These are phyloP conservation scores for Kuraishia piskuri DNA, from an alignment of 805 yeast species.

Conservation along the genomic window DNA sequence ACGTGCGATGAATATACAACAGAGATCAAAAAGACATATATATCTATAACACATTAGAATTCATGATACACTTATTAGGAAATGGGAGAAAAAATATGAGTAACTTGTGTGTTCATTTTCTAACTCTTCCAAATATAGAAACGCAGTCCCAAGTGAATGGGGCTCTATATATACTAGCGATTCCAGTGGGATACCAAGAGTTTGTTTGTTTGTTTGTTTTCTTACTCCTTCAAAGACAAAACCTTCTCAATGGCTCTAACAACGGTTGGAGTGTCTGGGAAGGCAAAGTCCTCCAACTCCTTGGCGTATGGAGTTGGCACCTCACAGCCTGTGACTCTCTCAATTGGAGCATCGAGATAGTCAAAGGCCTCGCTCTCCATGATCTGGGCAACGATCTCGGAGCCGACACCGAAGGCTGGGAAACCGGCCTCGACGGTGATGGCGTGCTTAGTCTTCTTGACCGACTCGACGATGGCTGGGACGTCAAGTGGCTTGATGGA, in stretches of 20 bases:
- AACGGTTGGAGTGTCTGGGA: constrained; percentile 93
- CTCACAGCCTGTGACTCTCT: constrained; percentile 98
- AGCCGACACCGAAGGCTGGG: constrained; percentile 98
- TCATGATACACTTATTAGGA: neutral
- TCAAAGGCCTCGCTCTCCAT: constrained; percentile 99
- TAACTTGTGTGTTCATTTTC: neutral
- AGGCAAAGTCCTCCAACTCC: constrained; percentile 94
- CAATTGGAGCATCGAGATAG: constrained; percentile 96
- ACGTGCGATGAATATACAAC: neutral
- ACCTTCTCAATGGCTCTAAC: constrained; percentile 81
- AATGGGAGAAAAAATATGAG: neutral
- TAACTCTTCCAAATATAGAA: neutral
- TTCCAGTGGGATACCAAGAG: neutral
- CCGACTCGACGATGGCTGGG: constrained; percentile 73
- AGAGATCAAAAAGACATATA: constrained; percentile 1
- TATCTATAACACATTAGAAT: neutral
- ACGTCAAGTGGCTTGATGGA: constrained; percentile 95
- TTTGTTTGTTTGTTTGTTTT: too few relatives aligned
- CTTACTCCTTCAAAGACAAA: constrained; percentile 37
- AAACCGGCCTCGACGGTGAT: constrained; percentile 95
- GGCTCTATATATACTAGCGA: neutral
- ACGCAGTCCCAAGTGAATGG: neutral
- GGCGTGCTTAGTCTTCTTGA: constrained; percentile 95
- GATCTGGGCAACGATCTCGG: constrained; percentile 94
- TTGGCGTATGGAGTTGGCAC: constrained; percentile 98